Base-by-base conservation (phyloP, 352 stramenopile species). In the Globisporangium splendens region DNA sequence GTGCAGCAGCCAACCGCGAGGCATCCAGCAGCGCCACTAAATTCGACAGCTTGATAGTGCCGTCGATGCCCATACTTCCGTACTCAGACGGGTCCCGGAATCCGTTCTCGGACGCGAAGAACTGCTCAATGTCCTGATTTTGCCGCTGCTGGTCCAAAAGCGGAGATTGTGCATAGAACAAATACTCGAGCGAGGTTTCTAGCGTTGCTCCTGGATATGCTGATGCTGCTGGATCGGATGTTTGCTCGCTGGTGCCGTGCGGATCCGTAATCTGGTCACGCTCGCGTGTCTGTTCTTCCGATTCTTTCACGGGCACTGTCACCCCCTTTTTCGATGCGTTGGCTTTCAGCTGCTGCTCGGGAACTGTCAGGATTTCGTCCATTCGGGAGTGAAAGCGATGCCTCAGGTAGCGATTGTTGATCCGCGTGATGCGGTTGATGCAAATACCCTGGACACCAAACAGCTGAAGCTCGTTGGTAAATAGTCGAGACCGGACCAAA, bases 321-420 rank as follows among this genome's bases (percentile, higher is more conserved):
- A 91, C 67, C 1, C 83, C 83, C 48, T 86, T 87, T 54, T 93
- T 93, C 7, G 77, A 91, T 2, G 91, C 82, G 33, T 93, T 93
- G 18, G 86, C 81, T 44, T 93, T 93, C 11, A 86, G 57, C 17
- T 86, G 65, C 17, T 72, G 68, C 20, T 86, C 77, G 3, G 79
- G 81, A 8, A 80, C 71, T 4, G 76, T 68, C 0, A 88, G 59
- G 22, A 93, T 71, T 49, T 93, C 83, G 55, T 93, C 83, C 74
- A 96, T 88, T 31, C 81, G 68, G 22, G 79, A 38, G 21, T 96
- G 80, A 46, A 97, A 97, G 21, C 89, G 85, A 66, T 96, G 90
- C 11, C 88, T 77, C 38, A 97, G 66, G 54, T 78, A 93, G 12
- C 88, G 73, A 56, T 97, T 97, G 57, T 94, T 93, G 38, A 97